Conservation (phyloP, 1,139 yeast genomes). For the Yarrowia galli region DNA sequence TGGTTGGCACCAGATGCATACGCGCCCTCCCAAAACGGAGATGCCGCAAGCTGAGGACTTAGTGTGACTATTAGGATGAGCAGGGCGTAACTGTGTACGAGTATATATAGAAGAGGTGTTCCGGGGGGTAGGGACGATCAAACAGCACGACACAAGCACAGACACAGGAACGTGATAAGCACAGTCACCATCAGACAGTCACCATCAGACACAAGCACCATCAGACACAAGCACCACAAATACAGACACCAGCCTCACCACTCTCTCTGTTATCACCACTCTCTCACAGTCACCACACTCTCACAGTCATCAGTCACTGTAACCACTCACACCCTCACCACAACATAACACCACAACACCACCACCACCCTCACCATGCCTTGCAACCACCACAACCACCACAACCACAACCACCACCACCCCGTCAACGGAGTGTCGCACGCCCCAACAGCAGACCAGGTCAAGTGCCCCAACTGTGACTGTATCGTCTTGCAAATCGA, state of each 20-base stretch:
- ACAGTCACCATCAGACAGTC: too few relatives aligned
- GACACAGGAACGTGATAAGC: too few relatives aligned
- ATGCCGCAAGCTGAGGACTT: constrained; percentile 20
- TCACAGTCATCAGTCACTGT: too few relatives aligned
- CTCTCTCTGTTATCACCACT: neutral
- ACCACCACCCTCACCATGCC: constrained; percentile 7
- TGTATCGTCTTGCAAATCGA: constrained; percentile 33
- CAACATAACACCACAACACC: too few relatives aligned
- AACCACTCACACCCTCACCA: too few relatives aligned
- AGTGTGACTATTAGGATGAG: constrained; percentile 29
- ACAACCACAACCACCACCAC: neutral
- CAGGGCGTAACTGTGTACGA: too few relatives aligned
- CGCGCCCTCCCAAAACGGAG: constrained; percentile 37
- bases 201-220: too few relatives aligned
- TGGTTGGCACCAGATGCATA: constrained; percentile 18
- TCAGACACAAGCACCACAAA: too few relatives aligned
- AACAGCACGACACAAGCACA: too few relatives aligned
- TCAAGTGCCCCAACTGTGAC: constrained; percentile 36
- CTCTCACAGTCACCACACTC: too few relatives aligned
- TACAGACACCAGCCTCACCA: neutral
- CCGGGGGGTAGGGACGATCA: too few relatives aligned
- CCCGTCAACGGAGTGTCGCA: constrained; percentile 20
- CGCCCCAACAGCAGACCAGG: constrained; percentile 31
- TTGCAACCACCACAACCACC: constrained; percentile 15
- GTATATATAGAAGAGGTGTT: constrained; percentile 11